Evolutionary conservation across 495 filamentous ascomycete genomes (phyloP), one percentile per base, ranked within the genome.

Genomic region (Terfezia boudieri): DNA sequence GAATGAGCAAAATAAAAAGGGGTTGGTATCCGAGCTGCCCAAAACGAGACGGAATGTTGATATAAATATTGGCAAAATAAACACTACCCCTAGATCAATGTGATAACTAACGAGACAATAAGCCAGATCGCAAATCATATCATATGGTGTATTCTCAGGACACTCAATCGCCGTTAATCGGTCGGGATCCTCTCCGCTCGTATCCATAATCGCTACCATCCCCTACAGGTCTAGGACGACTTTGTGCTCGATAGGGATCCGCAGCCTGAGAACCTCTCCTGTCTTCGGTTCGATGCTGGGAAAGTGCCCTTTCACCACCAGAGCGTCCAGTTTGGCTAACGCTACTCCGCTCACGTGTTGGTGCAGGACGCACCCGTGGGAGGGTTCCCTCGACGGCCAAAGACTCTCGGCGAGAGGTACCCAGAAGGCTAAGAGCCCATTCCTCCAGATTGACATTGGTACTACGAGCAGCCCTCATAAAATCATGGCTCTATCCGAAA

Each of bases 371-470:
- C 4, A 46, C 41, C 17, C 41, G 4, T 46, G 41, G 41, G 12
- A 46, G 17, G 12, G 41, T 46, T 46, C 41, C 41, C 17, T 46
- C 41, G 17, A 46, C 41, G 8, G 41, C 41, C 3, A 46, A 46
- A 1, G 41, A 46, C 17, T 46, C 41, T 4, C 41, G 41, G 14
- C 41, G 41, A 46, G 41, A 20, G 4, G 41, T 64, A 17, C 64
- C 62, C 37, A 65, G 50, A 37, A 64, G 55, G 0, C 48, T 54
- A 50, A 60, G 57, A 23, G 62, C 62, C 62, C 62, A 65, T 20
- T 59, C 62, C 54, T 65, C 62, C 1, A 65, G 54, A 10, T 65
- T 61, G 9, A 65, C 62, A 36, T 64, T 65, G 12, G 62, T 65
- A 8, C 59, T 58, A 37, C 61, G 64, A 14, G 62, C 62, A 23